Evolutionary conservation across 495 filamentous ascomycete genomes (phyloP).

Genomic region (Neurospora africana): DNA sequence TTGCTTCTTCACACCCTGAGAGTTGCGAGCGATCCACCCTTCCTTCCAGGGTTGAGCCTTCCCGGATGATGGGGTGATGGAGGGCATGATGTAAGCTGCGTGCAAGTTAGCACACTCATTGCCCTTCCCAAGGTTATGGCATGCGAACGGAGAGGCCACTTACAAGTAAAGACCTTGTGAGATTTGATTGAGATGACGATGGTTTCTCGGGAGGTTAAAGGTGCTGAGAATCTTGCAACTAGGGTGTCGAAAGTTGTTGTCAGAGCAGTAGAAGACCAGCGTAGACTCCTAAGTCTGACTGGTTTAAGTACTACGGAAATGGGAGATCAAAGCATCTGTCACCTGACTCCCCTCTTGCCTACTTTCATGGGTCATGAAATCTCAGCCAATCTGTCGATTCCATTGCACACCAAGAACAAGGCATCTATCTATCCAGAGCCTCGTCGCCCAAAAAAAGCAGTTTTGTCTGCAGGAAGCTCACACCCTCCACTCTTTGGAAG

Average conservation of each 20-base stretch:
- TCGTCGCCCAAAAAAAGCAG: neutral
- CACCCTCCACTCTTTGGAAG: neutral
- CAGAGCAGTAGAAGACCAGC: neutral
- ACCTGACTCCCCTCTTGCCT: neutral
- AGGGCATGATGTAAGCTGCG: neutral
- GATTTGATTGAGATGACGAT: neutral
- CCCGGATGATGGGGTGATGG: neutral
- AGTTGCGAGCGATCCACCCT: neutral
- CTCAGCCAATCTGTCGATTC: neutral
- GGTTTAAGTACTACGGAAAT: neutral
- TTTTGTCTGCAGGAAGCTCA: neutral
- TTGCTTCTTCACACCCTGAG: neutral
- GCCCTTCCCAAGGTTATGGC: neutral
- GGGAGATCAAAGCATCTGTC: neutral
- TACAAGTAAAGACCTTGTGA: neutral
- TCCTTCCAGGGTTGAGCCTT: neutral
- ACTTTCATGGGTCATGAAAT: neutral
- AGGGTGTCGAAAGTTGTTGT: neutral
- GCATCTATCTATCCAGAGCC: neutral
- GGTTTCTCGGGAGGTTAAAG: neutral
- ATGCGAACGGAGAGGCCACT: neutral
- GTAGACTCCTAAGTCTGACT: neutral
- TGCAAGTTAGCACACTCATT: neutral
- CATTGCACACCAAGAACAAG: neutral
- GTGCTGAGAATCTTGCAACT: neutral